Evolutionary conservation across 2,329 filamentous ascomycete genomes (phyloP), one percentile per base, ranked within the genome.

Genomic region (Thyridium curvatum): DNA sequence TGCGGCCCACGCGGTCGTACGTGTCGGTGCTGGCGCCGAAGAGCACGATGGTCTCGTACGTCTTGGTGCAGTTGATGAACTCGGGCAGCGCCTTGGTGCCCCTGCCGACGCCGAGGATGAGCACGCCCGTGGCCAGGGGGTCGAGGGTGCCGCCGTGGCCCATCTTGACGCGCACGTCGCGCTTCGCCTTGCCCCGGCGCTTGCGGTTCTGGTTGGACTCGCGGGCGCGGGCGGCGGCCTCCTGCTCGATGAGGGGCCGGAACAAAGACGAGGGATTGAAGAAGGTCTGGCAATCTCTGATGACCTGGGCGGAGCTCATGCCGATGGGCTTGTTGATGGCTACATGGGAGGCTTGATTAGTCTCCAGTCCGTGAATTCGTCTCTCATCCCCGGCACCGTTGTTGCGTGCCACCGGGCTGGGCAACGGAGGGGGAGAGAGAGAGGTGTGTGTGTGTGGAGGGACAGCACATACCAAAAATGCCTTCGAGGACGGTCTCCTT

Each of bases 111-210:
- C 91, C 93, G 7, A 93, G 72, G 46, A 97, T 89, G 36, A 98
- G 74, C 17, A 98, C 86, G 34, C 93, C 93, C 1, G 90, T 95
- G 8, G 93, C 93, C 52, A 96, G 74, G 18, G 93, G 93, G 56
- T 98, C 93, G 14, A 98, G 75, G 2, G 93, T 98, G 32, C 93
- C 93, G 44, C 93, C 93, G 65, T 98, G 93, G 28, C 93, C 93
- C 54, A 97, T 86, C 69, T 97, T 98, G 50, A 97, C 83, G 45
- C 86, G 78, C 5, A 82, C 59, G 2, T 74, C 68, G 50, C 73
- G 73, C 58, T 78, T 76, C 46, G 72, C 70, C 34, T 64, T 65
- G 46, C 66, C 66, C 44, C 79, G 74, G 49, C 73, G 71, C 49
- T 73, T 72, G 56, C 84, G 77, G 41, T 69, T 67, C 41, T 72